Evolutionary conservation across 1,139 yeast genomes (phyloP).

Genomic region (Suhomyces choctaworum): DNA sequence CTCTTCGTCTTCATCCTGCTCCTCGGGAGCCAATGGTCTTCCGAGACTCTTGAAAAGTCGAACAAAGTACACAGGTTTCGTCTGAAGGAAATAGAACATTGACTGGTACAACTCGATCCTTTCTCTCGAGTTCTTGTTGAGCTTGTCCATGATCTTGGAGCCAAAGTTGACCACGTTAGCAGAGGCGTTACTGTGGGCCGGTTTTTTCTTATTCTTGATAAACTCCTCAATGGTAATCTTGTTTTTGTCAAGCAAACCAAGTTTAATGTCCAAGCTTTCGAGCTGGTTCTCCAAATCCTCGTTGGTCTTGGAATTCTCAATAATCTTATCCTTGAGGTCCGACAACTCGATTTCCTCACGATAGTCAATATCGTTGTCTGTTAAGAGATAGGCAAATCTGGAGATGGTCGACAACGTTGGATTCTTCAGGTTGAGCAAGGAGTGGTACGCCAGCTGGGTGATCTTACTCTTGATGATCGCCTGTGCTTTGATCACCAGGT

Average conservation of each 20-base stretch:
- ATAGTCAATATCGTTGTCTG: slow-evolving; percentile 73
- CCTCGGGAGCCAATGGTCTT: slow-evolving; percentile 11
- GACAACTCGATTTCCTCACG: slow-evolving; percentile 75
- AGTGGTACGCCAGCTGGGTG: slow-evolving; percentile 72
- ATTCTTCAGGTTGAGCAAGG: slow-evolving; percentile 64
- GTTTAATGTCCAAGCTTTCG: slow-evolving; percentile 78
- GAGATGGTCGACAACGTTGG: slow-evolving; percentile 80
- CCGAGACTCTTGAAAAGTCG: slow-evolving; percentile 37
- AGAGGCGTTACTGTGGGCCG: slow-evolving; percentile 23
- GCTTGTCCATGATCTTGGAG: slow-evolving; percentile 29
- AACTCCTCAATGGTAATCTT: slow-evolving; percentile 79
- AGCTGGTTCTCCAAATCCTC: slow-evolving; percentile 72
- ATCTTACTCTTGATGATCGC: slow-evolving; percentile 67
- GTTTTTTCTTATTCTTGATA: slow-evolving; percentile 53
- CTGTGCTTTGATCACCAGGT: slow-evolving; percentile 69
- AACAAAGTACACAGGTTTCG: slow-evolving; percentile 75
- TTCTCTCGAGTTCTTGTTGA: slow-evolving; percentile 40
- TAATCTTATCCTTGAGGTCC: slow-evolving; percentile 64
- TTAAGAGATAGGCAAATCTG: slow-evolving; percentile 73
- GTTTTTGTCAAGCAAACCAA: slow-evolving; percentile 74
- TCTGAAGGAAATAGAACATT: slow-evolving; percentile 78
- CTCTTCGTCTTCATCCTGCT: slow-evolving; percentile 24
- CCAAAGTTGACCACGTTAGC: slow-evolving; percentile 15
- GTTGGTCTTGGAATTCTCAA: slow-evolving; percentile 61
- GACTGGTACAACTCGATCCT: slow-evolving; percentile 70